Evolutionary conservation across 768 basidiomycete species (phyloP), one percentile per base, ranked within the genome.

Genomic region (Xerocomus brunneocitrinus): DNA sequence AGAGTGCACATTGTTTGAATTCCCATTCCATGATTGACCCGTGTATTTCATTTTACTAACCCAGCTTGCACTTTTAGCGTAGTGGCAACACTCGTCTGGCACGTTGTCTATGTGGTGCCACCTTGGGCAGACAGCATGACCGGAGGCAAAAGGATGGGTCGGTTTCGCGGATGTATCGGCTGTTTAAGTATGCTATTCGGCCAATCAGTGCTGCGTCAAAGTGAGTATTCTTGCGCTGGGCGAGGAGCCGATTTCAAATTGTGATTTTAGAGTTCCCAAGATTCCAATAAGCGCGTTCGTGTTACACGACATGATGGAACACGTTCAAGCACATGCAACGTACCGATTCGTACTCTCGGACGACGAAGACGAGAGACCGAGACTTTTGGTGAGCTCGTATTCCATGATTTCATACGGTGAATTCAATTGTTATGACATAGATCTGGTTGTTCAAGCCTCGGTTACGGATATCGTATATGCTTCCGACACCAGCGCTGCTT

Each of bases 361-460:
- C 54, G 93, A 95, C 58, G 92, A 95, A 62, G 82, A 87, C 28
- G 90, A 91, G 55, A 79, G 76, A 27, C 83, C 89, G 4, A 76
- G 87, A 49, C 77, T 98, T 13, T 73, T 97, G 57, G 93, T 97
- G 50, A 54, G 88, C 27, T 54, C 2, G 1, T 25, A 12, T 31
- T 27, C 16, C 7, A 9, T 34, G 10, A 2, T 4, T 34, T 30
- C 0, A 38, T 5, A 6, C 9, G 19, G 12, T 27, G 6, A n/a
- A 31, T 39, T 54, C 54, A 45, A 42, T 41, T 27, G 24, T 14
- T 25, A 19, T 10, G 47, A 16, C 12, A 27, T 63, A 95, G 93
- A 77, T 98, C 22, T 98, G 95, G 95, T 66, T 98, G 22, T 97
- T 98, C 79, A 97, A 95, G 68, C 93, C 94, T 0, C 84, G 78